Evolutionary conservation across 2,329 filamentous ascomycete genomes (phyloP).

Genomic region (Curvularia hawaiiensis): DNA sequence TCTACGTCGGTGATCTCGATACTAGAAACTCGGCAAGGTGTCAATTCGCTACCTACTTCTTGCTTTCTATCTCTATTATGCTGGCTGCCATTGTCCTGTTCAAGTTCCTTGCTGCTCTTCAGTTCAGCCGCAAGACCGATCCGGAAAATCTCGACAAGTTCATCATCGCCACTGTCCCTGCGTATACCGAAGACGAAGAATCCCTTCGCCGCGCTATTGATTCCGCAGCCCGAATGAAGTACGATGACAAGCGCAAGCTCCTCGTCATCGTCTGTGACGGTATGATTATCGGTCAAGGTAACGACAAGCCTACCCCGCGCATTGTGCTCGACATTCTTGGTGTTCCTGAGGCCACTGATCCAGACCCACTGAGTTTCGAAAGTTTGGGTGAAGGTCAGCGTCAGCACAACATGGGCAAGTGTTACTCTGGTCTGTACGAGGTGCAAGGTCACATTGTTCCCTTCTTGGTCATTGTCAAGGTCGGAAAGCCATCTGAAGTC

Average conservation of each 20-base stretch:
- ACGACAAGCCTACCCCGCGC: slow-evolving; percentile 91
- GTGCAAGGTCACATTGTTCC: slow-evolving; percentile 98
- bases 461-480: slow-evolving; percentile 95
- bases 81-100: slow-evolving; percentile 84
- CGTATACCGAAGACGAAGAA: slow-evolving; percentile 98
- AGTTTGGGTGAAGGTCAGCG: slow-evolving; percentile 93
- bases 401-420: slow-evolving; percentile 99
- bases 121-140: slow-evolving; percentile 88
- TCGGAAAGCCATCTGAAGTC: slow-evolving; percentile 83
- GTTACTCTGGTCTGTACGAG: slow-evolving; percentile 97
- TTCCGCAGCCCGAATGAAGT: slow-evolving; percentile 91
- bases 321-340: slow-evolving; percentile 98
- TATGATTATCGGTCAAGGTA: slow-evolving; percentile 99
- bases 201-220: slow-evolving; percentile 96
- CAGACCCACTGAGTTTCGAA: slow-evolving; percentile 95
- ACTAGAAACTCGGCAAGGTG: slow-evolving; percentile 86
- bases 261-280: slow-evolving; percentile 92
- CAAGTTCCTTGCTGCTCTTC: slow-evolving; percentile 96
- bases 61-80: slow-evolving; percentile 82
- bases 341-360: slow-evolving; percentile 90
- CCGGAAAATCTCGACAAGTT: slow-evolving; percentile 99
- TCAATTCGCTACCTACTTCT: slow-evolving; percentile 85
- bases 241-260: slow-evolving; percentile 98
- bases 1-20: slow-evolving; percentile 90
- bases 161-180: slow-evolving; percentile 95